Percentiles rank a stretch among this genome's conserved stretches.
These are phyloP conservation scores for Kockiozyma suomiensis DNA, from an alignment of 805 yeast species.

Conservation along the genomic window DNA sequence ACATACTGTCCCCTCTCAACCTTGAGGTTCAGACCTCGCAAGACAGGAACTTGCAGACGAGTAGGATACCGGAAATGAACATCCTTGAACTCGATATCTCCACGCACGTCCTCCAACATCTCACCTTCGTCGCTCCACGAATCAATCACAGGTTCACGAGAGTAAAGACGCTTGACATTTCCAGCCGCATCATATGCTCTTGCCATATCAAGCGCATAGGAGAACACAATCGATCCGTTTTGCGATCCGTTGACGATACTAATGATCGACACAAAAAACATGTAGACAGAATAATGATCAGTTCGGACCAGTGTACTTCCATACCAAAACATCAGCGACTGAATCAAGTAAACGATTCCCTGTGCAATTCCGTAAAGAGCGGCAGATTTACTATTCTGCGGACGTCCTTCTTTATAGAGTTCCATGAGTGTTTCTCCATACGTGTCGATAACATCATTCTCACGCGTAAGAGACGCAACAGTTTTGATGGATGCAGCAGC, in stretches of 20 bases:
- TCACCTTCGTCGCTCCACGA: constrained; percentile 40
- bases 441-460: constrained; percentile 42
- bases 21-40: constrained; percentile 36
- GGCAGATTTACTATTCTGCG: constrained; percentile 21
- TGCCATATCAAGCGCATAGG: constrained; percentile 50
- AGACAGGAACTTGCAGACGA: constrained; percentile 38
- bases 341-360: constrained; percentile 42
- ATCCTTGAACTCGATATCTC: constrained; percentile 57
- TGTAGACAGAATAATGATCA: constrained; percentile 39
- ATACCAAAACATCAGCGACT: constrained; percentile 50
- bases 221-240: constrained; percentile 47
- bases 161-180: constrained; percentile 42
- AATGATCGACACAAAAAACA: constrained; percentile 46
- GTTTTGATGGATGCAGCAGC: constrained; percentile 48
- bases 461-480: constrained; percentile 48
- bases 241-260: constrained; percentile 48
- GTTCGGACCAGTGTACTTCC: constrained; percentile 46
- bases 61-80: constrained; percentile 42
- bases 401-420: constrained; percentile 20
- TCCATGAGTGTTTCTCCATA: constrained; percentile 35
- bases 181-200: constrained; percentile 47
- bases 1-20: constrained; percentile 79
- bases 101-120: constrained; percentile 42
- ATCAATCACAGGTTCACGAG: constrained; percentile 45
- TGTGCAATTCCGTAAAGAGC: constrained; percentile 26